A percentile compares a stretch with the other conserved stretches of the same genome.
These are phyloP conservation scores for Ascochyta fabae DNA, from an alignment of 2,329 filamentous ascomycete genomes.

Conservation along the genomic window DNA sequence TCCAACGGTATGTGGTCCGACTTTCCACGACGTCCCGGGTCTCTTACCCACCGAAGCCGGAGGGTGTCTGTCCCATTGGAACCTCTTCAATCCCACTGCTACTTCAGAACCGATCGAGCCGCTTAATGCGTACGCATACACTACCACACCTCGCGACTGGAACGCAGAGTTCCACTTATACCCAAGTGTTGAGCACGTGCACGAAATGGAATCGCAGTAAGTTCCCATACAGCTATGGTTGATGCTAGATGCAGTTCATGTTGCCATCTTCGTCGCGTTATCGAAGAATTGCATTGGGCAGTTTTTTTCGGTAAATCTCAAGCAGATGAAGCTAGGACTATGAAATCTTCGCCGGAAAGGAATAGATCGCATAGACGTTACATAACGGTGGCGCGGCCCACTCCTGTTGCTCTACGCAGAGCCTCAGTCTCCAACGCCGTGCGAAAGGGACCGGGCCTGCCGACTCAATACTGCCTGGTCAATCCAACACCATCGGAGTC, in stretches of 20 bases:
- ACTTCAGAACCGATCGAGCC: conserved; percentile 29
- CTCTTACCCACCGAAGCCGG: conserved; percentile 26
- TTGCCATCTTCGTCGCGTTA: background rate
- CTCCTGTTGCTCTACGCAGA: too few relatives aligned
- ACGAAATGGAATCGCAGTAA: conserved; percentile 8
- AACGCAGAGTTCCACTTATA: conserved; percentile 40
- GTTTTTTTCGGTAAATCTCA: background rate
- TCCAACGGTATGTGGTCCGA: conserved; percentile 2
- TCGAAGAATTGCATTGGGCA: background rate
- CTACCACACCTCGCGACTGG: conserved; percentile 40
- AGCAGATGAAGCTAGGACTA: too few relatives aligned
- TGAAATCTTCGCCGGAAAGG: too few relatives aligned
- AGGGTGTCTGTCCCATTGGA: conserved; percentile 39
- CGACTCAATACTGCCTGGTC: too few relatives aligned
- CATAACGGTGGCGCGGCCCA: too few relatives aligned
- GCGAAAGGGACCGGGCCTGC: too few relatives aligned
- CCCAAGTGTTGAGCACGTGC: conserved; percentile 12
- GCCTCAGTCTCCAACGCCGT: too few relatives aligned
- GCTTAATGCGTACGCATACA: conserved; percentile 29
- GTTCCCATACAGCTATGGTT: background rate
- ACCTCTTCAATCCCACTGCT: conserved; percentile 39
- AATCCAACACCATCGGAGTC: too few relatives aligned
- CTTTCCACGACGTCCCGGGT: background rate
- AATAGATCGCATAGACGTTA: too few relatives aligned
- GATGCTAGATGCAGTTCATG: background rate